These are phyloP conservation scores for Crithidia acanthocephali DNA, from an alignment of 208 protist genomes.

Conservation along the genomic window DNA sequence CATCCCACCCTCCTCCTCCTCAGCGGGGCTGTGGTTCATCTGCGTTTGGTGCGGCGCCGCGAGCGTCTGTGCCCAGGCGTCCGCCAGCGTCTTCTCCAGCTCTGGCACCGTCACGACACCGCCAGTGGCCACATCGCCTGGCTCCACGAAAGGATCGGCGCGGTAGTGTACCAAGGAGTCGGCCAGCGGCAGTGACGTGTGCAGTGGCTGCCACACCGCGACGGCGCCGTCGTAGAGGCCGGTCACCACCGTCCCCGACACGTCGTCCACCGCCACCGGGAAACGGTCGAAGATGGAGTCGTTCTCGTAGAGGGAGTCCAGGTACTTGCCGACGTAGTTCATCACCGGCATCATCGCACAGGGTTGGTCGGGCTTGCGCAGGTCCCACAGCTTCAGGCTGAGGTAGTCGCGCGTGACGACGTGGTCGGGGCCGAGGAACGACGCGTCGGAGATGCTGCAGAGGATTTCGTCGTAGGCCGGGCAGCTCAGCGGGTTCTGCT, in stretches of 20 bases:
- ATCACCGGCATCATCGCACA: constrained; percentile 74
- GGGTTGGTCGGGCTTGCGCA: constrained; percentile 62
- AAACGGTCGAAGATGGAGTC: constrained; percentile 91
- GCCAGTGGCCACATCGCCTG: constrained; percentile 22
- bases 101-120: constrained; percentile 48
- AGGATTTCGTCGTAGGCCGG: constrained; percentile 82
- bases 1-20: constrained; percentile 11
- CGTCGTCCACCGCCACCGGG: constrained; percentile 78
- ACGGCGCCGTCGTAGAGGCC: constrained; percentile 87
- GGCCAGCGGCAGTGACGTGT: constrained; percentile 16
- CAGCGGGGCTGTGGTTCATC: not conserved
- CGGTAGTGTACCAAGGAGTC: constrained; percentile 72
- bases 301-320: constrained; percentile 79
- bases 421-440: constrained; percentile 80
- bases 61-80: constrained; percentile 41
- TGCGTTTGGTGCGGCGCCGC: constrained; percentile 1
- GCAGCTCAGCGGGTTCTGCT: constrained; percentile 63
- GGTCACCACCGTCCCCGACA: constrained; percentile 77
- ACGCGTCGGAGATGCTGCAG: constrained; percentile 82
- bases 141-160: constrained; percentile 52
- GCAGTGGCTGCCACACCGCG: constrained; percentile 87
- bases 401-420: constrained; percentile 89
- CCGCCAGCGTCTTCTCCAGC: constrained; percentile 51
- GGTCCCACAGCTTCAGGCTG: constrained; percentile 88
- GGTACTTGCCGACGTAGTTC: constrained; percentile 69